phyloP scores from a whole-genome alignment of 371 early-diverging fungal genomes.

The Mucor piriformis region DNA sequence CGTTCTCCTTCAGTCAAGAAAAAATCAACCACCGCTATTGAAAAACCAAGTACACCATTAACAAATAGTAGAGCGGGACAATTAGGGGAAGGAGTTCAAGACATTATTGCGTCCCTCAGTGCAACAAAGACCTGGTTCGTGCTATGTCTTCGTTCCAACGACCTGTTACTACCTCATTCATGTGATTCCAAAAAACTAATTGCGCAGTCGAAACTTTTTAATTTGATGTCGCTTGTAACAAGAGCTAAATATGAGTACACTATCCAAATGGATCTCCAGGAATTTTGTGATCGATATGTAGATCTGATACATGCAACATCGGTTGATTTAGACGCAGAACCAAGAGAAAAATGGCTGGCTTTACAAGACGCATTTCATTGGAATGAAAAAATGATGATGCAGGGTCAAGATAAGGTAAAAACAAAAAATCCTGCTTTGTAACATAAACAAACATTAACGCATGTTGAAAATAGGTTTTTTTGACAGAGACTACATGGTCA shows the following conservation, averaged over 20 bases:
- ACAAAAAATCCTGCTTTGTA: neutral
- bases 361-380: slow-evolving; percentile 26
- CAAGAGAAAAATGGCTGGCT: slow-evolving; percentile 26
- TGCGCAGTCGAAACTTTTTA: slow-evolving; percentile 21
- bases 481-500: slow-evolving; percentile 74
- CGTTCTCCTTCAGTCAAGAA: slow-evolving; percentile 28
- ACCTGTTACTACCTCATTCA: slow-evolving; percentile 55
- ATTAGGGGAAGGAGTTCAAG: slow-evolving; percentile 48
- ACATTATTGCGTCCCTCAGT: slow-evolving; percentile 68
- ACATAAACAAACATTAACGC: neutral
- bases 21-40: neutral
- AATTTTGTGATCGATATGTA: slow-evolving; percentile 63
- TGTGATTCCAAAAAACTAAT: slow-evolving; percentile 48
- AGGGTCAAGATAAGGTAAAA: slow-evolving; percentile 22
- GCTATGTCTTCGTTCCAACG: slow-evolving; percentile 77
- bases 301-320: slow-evolving; percentile 37
- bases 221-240: slow-evolving; percentile 10
- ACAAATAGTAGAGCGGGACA: slow-evolving; percentile 46
- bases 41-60: slow-evolving; percentile 9
- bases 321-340: slow-evolving; percentile 44
- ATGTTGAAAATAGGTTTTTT: slow-evolving; percentile 48
- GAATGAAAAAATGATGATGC: slow-evolving; percentile 29
- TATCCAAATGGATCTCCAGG: slow-evolving; percentile 20
- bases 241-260: slow-evolving; percentile 34
- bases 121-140: slow-evolving; percentile 87